phyloP scores from a whole-genome alignment of 2,329 filamentous ascomycete species.

The Cercospora citrullina region DNA sequence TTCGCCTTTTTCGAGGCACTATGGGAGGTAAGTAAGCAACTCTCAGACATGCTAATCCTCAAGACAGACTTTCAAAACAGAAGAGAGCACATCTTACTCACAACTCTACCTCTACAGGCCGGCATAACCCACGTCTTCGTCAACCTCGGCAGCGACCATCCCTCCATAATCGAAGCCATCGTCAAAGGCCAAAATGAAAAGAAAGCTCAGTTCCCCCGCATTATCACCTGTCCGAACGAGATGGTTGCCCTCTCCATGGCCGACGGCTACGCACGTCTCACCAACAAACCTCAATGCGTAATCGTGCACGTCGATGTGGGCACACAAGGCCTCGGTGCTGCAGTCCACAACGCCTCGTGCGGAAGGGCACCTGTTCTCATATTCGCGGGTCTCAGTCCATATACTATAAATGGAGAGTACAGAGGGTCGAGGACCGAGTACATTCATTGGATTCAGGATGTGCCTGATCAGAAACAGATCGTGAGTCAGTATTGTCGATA shows the following conservation, averaged over 20 bases:
- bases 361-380: constrained; percentile 74
- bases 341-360: constrained; percentile 38
- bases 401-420: constrained; percentile 75
- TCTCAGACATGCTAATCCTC: neutral
- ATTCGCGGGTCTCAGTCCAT: constrained; percentile 75
- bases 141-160: constrained; percentile 71
- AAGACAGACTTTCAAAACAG: neutral
- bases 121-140: constrained; percentile 63
- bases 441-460: constrained; percentile 84
- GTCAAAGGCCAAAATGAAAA: constrained; percentile 71
- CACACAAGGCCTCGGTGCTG: constrained; percentile 61
- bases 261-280: constrained; percentile 74
- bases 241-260: constrained; percentile 80
- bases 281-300: constrained; percentile 71
- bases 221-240: constrained; percentile 81
- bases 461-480: constrained; percentile 78
- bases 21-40: constrained; percentile 58
- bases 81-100: neutral
- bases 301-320: constrained; percentile 81
- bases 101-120: constrained; percentile 39
- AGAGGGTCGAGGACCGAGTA: constrained; percentile 77
- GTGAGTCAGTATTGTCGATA: constrained; percentile 84
- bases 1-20: constrained; percentile 81
- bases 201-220: constrained; percentile 64
- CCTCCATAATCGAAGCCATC: constrained; percentile 77